phyloP scores from a whole-genome alignment of 257 asterid species.

The Capsicum rhomboideum region DNA sequence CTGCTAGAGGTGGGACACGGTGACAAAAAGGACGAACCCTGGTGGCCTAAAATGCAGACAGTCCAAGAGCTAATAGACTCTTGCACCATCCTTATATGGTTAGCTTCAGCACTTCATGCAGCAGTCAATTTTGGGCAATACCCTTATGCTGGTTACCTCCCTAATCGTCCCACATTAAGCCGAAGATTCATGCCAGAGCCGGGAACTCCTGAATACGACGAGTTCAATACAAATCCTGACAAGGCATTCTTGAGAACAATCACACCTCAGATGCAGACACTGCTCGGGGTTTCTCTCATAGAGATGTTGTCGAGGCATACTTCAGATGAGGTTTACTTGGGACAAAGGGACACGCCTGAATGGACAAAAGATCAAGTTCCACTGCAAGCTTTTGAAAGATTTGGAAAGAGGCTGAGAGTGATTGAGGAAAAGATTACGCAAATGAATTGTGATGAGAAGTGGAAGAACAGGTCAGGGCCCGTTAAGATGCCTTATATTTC shows the following conservation, averaged over 20 bases:
- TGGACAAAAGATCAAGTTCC: conserved; percentile 57
- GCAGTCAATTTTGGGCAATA: neutral
- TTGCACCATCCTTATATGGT: neutral
- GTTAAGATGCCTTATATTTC: conserved; percentile 63
- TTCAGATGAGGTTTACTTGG: conserved; percentile 57
- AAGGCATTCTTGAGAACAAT: conserved; percentile 48
- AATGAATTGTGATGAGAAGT: conserved; percentile 35
- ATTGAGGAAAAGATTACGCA: conserved; percentile 34
- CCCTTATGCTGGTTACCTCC: neutral
- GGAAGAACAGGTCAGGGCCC: conserved; percentile 55
- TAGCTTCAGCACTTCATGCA: neutral
- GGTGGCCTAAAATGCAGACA: neutral
- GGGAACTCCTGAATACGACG: conserved; percentile 53
- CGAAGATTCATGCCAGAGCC: neutral
- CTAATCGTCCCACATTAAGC: neutral
- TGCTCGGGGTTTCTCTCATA: conserved; percentile 51
- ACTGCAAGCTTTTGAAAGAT: conserved; percentile 38
- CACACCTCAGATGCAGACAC: conserved; percentile 42
- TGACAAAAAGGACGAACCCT: conserved; percentile 10
- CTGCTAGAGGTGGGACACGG: conserved; percentile 51
- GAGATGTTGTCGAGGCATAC: conserved; percentile 66
- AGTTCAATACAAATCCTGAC: conserved; percentile 44
- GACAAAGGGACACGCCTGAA: conserved; percentile 46
- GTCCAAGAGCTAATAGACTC: neutral
- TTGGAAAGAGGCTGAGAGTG: conserved; percentile 37